A percentile compares a stretch with the other conserved stretches of the same genome.
These are phyloP conservation scores for Olyra latifolia DNA, from an alignment of 176 grass and related monocot species.

Conservation along the genomic window DNA sequence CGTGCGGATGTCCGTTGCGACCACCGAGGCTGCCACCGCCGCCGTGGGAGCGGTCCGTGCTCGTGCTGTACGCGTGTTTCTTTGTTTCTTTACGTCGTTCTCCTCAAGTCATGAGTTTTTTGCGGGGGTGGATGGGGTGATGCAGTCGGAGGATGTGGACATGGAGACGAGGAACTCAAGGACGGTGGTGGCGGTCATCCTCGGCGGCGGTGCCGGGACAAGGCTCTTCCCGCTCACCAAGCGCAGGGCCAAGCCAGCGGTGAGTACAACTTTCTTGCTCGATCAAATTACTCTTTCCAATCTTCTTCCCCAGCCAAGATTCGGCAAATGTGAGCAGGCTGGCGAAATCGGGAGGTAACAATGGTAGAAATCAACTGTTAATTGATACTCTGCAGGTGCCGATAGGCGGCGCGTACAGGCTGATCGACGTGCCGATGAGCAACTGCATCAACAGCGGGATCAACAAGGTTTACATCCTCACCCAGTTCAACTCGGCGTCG, in stretches of 20 bases:
- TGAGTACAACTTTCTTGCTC: constrained; percentile 23
- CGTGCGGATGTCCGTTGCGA: constrained; percentile 56
- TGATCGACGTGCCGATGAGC: constrained; percentile 96
- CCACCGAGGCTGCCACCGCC: constrained; percentile 44
- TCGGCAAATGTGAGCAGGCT: neutral
- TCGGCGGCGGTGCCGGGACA: constrained; percentile 83
- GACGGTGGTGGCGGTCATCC: constrained; percentile 86
- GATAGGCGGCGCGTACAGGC: constrained; percentile 80
- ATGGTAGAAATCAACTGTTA: neutral
- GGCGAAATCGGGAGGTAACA: neutral
- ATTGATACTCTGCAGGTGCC: constrained; percentile 51
- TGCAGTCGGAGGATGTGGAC: constrained; percentile 57
- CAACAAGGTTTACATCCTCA: constrained; percentile 93
- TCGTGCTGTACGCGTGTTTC: neutral
- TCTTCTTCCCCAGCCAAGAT: neutral
- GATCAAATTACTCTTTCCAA: neutral
- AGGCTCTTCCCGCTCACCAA: constrained; percentile 91
- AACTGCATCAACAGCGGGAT: constrained; percentile 96
- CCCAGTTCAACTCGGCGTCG: constrained; percentile 87
- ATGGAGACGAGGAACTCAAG: constrained; percentile 46
- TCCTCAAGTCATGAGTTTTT: neutral
- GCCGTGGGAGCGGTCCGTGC: constrained; percentile 39
- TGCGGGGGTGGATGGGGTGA: neutral
- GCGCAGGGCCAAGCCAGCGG: constrained; percentile 82
- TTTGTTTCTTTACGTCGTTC: neutral